Base-by-base conservation (phyloP, 1,284 basidiomycete genomes). In the Irpex sp. region DNA sequence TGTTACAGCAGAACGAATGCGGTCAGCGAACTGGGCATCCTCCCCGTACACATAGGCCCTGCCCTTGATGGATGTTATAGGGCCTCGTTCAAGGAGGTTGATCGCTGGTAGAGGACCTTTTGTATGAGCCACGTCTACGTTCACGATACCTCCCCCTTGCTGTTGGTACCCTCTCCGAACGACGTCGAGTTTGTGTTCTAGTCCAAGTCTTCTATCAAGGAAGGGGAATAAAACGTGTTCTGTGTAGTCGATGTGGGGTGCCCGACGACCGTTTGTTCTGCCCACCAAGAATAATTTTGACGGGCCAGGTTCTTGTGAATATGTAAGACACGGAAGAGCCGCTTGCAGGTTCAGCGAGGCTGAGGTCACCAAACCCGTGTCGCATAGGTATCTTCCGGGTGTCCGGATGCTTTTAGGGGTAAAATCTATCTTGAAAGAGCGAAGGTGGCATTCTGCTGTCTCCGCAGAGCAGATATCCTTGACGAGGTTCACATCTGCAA, bases 181-280 rank as follows among this genome's bases (percentile, higher is more conserved):
- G 45, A 89, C 71, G 21, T 78, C 70, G 16, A 90, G 68, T 3
- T 73, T 69, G 3, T 80, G 74, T 0, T 71, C 65, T 48, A 87
- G 62, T 9, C 78, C 78, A 69, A 89, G 83, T 68, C 86, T 83
- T 12, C 70, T 75, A 18, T 71, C 73, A 47, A 89, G 70, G 67
- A 91, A 90, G 0, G 87, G 88, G 5, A 91, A 69, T 67, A 91
- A 78, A 58, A 90, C 73, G 63, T 82, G 74, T 53, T 82, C 74
- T 0, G 79, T 81, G 71, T 89, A 90, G 73, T 91, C 89, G 33
- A 88, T 80, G 64, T 88, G 89, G 0, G 89, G 89, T 2, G 88
- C 87, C 49, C 79, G 70, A 1, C 75, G 71, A 16, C 86, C 87
- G 64, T 91, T 90, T 2, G 88, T 91, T 3, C 89, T 88, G 14